Evolutionary conservation across 2,329 filamentous ascomycete genomes (phyloP).

Genomic region (Aphanoascus verrucosus): DNA sequence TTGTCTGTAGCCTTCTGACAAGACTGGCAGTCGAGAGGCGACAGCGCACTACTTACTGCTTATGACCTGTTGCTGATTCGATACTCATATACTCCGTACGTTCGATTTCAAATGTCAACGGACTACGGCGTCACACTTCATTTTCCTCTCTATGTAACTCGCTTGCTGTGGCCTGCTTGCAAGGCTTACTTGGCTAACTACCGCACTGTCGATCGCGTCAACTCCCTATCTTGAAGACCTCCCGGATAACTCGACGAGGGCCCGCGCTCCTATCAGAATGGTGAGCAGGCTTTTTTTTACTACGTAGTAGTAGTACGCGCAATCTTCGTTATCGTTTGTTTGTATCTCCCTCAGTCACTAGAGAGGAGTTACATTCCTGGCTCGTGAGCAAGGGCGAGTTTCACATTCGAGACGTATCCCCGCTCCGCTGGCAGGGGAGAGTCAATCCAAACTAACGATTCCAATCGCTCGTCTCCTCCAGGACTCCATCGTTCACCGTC

Average conservation of each 20-base stretch:
- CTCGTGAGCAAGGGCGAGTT: constrained; percentile 4
- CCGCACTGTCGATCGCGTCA: neutral
- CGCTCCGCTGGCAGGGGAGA: neutral
- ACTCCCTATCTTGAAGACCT: neutral
- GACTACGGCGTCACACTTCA: no score
- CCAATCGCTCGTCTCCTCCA: neutral
- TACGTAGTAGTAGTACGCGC: neutral
- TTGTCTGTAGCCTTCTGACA: no score
- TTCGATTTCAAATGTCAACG: no score
- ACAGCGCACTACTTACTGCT: neutral
- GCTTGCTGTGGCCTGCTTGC: neutral
- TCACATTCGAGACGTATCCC: constrained; percentile 2
- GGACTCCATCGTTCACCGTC: neutral
- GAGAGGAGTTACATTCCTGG: neutral
- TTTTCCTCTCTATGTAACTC: neutral
- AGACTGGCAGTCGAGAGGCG: neutral
- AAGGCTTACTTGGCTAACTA: neutral
- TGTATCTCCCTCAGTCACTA: no score
- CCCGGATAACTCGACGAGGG: neutral
- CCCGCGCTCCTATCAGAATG: neutral
- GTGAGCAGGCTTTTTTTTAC: no score
- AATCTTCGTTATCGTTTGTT: neutral
- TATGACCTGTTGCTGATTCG: neutral
- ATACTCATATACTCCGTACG: no score
- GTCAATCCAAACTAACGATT: neutral